Conservation (phyloP, 352 stramenopile genomes). For the Phytophthora fragariaefolia region DNA sequence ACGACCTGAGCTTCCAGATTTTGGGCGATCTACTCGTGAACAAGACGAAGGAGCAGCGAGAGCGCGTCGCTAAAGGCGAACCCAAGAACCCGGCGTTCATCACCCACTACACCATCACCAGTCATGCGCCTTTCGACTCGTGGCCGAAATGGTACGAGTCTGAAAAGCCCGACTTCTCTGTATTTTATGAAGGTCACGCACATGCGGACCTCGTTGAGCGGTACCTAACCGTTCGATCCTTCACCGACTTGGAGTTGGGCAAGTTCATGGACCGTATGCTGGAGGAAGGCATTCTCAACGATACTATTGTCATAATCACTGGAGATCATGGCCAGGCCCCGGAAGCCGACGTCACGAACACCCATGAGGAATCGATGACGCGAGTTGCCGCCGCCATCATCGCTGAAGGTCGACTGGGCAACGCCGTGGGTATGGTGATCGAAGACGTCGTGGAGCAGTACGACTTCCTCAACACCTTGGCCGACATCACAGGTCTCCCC, state of each 20-base stretch:
- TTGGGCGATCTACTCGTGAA: slow-evolving; percentile 55
- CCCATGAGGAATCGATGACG: slow-evolving; percentile 40
- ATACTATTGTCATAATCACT: slow-evolving; percentile 63
- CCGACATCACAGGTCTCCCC: slow-evolving; percentile 44
- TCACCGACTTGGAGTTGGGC: slow-evolving; percentile 51
- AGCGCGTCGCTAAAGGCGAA: slow-evolving; percentile 28
- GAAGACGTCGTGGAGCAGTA: slow-evolving; percentile 45
- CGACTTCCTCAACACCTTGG: slow-evolving; percentile 49
- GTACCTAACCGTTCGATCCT: slow-evolving; percentile 57
- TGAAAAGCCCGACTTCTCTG: slow-evolving; percentile 47
- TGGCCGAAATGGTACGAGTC: slow-evolving; percentile 47
- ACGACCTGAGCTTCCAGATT: slow-evolving; percentile 55
- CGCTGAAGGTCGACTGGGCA: slow-evolving; percentile 43
- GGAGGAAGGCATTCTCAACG: slow-evolving; percentile 46
- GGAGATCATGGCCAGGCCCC: slow-evolving; percentile 58
- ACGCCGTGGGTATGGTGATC: slow-evolving; percentile 35
- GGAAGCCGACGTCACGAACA: slow-evolving; percentile 46
- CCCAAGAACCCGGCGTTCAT: slow-evolving; percentile 53
- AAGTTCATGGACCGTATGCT: slow-evolving; percentile 63
- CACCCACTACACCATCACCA: slow-evolving; percentile 70
- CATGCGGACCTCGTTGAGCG: slow-evolving; percentile 34
- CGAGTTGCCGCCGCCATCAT: slow-evolving; percentile 40
- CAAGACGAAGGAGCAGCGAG: slow-evolving; percentile 42
- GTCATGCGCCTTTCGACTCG: slow-evolving; percentile 50
- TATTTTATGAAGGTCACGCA: slow-evolving; percentile 34